Base-by-base conservation (phyloP, 2,329 filamentous ascomycete genomes). In the Fusarium multiceps region DNA sequence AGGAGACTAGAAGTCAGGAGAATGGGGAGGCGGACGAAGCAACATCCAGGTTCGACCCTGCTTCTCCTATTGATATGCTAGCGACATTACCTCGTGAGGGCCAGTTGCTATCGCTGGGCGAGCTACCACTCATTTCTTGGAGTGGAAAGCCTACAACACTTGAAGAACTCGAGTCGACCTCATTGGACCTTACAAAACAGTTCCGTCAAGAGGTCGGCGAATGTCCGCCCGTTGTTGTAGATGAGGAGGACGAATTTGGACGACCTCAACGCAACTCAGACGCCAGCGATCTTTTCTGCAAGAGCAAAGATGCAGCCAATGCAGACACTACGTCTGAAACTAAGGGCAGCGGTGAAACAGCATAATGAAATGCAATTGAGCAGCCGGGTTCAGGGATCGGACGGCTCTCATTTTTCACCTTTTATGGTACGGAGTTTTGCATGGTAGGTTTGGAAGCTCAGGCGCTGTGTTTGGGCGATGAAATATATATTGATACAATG, bases 141-240 rank as follows among this genome's bases (percentile, higher is more conserved):
- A 84, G 90, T 27, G 93, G 93, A 2, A 79, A 82, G 21, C 69
- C 73, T n/a, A 78, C 82, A 13, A 78, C 77, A 4, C 68, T 81
- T 2, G 76, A 74, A 7, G 81, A 82, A 1, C 69, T 89, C 4
- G 80, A 81, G 10, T 74, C 77, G 3, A 78, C 79, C 4, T 86
- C 89, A 4, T 65, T 78, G 1, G 80, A 84, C 8, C 93, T 90
- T 74, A 82, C 86, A 7, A 74, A 79, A 1, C 74, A 82, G 16
- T 95, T 96, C 75, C 86, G 89, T 45, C 78, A 80, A 54, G 81
- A 87, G 5, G 85, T 93, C 16, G 93, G 93, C n/a, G 87, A 87
- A 1, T 97, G 93, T 74, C 77, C 77, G 30, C 50, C 57, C 42
- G 50, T 21, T 23, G 49, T 59, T 8, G 32, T 43, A 30, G 61